A percentile compares a stretch with the other conserved stretches of the same genome.
These are phyloP conservation scores for Aspergillus bridgeri DNA, from an alignment of 495 filamentous ascomycete genomes.

Conservation along the genomic window DNA sequence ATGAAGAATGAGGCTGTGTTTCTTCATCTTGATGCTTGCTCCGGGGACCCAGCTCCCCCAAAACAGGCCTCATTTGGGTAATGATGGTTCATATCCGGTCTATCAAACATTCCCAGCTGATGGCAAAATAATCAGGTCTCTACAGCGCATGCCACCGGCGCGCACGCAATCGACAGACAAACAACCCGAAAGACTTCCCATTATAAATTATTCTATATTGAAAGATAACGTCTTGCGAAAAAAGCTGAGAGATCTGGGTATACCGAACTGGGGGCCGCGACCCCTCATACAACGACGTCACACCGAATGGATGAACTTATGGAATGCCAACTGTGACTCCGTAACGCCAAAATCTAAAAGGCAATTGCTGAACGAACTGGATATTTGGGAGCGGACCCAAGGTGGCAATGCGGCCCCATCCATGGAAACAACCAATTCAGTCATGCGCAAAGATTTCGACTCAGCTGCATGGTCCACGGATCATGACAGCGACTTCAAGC, in stretches of 20 bases:
- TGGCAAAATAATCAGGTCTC: conserved; percentile 19
- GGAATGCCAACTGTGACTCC: conserved; percentile 95
- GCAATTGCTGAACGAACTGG: conserved; percentile 72
- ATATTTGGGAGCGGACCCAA: conserved; percentile 79
- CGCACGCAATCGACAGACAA: conserved; percentile 19
- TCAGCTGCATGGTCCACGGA: conserved; percentile 67
- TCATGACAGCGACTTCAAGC: conserved; percentile 70
- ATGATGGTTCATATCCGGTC: conserved; percentile 1
- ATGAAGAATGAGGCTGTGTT: conserved; percentile 78
- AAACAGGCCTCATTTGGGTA: conserved; percentile 32
- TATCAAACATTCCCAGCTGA: neutral
- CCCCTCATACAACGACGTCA: conserved; percentile 72
- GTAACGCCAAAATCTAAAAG: conserved; percentile 62
- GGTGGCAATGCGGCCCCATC: conserved; percentile 33
- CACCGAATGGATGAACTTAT: conserved; percentile 90
- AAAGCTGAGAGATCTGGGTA: conserved; percentile 79
- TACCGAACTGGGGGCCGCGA: conserved; percentile 64
- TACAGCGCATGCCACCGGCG: conserved; percentile 17
- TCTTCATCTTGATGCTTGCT: conserved; percentile 68
- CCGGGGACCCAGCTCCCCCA: conserved; percentile 19
- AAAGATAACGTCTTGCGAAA: conserved; percentile 72
- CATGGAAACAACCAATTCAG: conserved; percentile 27
- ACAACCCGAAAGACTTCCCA: conserved; percentile 60
- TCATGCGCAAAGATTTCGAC: conserved; percentile 84
- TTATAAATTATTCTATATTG: conserved; percentile 75